These are phyloP conservation scores for Davidsoniella virescens DNA, from an alignment of 2,329 filamentous ascomycete species.

Conservation along the genomic window DNA sequence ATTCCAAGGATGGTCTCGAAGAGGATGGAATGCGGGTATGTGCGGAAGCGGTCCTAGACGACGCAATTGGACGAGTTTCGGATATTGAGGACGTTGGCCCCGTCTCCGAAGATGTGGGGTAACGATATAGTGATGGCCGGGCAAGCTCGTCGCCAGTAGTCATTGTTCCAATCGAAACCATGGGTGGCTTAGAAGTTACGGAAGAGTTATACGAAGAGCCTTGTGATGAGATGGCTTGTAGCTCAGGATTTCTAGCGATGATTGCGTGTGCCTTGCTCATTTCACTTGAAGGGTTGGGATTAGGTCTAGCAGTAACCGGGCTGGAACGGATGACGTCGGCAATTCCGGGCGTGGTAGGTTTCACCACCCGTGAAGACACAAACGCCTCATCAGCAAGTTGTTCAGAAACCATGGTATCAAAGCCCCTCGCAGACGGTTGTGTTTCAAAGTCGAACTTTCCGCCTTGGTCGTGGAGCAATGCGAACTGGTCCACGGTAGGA, in stretches of 20 bases:
- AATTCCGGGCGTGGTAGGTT: constrained; percentile 11
- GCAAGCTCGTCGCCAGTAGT: constrained; percentile 27
- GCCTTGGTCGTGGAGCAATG: constrained; percentile 70
- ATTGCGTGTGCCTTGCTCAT: constrained; percentile 48
- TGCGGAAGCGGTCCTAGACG: constrained; percentile 6
- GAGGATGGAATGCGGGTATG: constrained; percentile 26
- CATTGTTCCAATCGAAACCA: constrained; percentile 58
- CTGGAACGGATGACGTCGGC: not conserved
- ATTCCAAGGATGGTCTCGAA: constrained; percentile 54
- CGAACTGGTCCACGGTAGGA: constrained; percentile 84
- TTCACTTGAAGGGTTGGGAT: constrained; percentile 27
- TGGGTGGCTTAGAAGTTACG: constrained; percentile 16
- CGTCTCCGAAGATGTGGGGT: constrained; percentile 19
- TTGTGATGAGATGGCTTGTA: constrained; percentile 37
- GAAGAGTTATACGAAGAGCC: constrained; percentile 16
- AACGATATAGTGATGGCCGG: constrained; percentile 23
- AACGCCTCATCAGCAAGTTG: constrained; percentile 78
- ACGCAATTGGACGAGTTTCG: constrained; percentile 4
- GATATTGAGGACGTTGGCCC: not conserved
- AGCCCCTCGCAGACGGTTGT: constrained; percentile 31
- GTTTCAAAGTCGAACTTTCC: constrained; percentile 70
- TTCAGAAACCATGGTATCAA: constrained; percentile 54
- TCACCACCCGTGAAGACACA: constrained; percentile 26
- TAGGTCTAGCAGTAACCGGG: constrained; percentile 18
- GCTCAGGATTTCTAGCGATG: constrained; percentile 44